Evolutionary conservation across 2,329 filamentous ascomycete species (phyloP), one percentile per base, ranked within the genome.

Genomic region (Apiospora kogelbergensis): DNA sequence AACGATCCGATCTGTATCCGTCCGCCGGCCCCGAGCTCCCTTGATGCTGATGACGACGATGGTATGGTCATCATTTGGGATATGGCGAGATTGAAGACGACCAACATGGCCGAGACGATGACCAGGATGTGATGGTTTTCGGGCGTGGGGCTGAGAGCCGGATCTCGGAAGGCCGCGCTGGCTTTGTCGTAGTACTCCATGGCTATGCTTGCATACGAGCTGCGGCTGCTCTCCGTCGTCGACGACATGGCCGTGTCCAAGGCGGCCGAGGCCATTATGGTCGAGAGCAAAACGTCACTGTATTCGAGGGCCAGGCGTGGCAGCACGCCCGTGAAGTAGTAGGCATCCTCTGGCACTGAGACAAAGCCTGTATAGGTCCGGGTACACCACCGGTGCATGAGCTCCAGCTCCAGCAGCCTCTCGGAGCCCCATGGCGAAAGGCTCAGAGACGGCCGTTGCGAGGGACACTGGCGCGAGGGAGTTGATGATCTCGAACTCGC

Each of bases 101-200:
- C 44, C 24, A 67, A 9, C 44, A 67, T 24, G 6, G 33, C 65
- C 24, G 41, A 33, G 5, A 67, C 15, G 65, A 40, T 24, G 44
- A 67, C 26, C 9, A 67, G 26, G 24, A 67, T 40, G 65, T 67
- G 65, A 33, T 67, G 65, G 45, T 67, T 67, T 20, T 45, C 65
- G 20, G 65, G 40, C 20, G 65, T 67, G 20, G 45, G 33, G 30
- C 44, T 44, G 10, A 40, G 46, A 20, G 41, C 41, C 42, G 65
- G 22, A 17, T 40, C 65, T 2, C 17, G 24, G 44, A 48, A 53
- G 17, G 44, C 65, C 17, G 44, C 33, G 30, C 42, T 46, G 17
- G 65, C 65, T 30, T 48, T 45, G 41, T 45, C 46, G 44, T 67
- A 67, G 24, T 67, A 48, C 9, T 48, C 26, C 42, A 48, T 40